These are phyloP conservation scores for Sechiopsis laciniata DNA, from an alignment of 306 rosid species.

Conservation along the genomic window DNA sequence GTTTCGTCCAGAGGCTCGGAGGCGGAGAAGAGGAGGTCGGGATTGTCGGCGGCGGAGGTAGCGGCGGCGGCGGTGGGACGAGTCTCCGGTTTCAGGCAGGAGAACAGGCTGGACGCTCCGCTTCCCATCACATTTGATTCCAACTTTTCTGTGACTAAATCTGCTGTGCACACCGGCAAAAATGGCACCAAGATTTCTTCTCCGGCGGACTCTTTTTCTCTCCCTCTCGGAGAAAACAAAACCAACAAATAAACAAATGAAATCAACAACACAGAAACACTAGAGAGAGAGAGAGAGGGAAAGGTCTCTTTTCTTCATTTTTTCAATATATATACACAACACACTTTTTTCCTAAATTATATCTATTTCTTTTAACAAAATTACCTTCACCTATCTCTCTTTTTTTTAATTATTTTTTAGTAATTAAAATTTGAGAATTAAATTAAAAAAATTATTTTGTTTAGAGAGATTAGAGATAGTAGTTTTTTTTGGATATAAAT, in stretches of 20 bases:
- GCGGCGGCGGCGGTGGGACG: slow-evolving; percentile 30
- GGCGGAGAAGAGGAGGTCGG: slow-evolving; percentile 43
- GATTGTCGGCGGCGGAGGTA: slow-evolving; percentile 27
- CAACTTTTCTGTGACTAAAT: slow-evolving; percentile 21
- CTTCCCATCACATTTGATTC: slow-evolving; percentile 91
- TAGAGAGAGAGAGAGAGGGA: not conserved
- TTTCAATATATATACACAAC: no score
- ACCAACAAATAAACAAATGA: slow-evolving; percentile 15
- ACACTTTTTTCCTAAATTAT: no score
- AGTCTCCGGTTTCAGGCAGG: slow-evolving; percentile 60
- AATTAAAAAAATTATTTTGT: no score
- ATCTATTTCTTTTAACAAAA: no score
- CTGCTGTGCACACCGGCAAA: not conserved
- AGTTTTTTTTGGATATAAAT: no score
- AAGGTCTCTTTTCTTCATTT: no score
- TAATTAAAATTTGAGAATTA: no score
- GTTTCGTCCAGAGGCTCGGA: slow-evolving; percentile 60
- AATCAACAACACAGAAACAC: not conserved
- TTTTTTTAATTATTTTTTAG: no score
- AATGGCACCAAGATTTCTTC: slow-evolving; percentile 16
- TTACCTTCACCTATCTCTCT: no score
- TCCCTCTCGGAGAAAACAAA: slow-evolving; percentile 22
- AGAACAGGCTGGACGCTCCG: slow-evolving; percentile 59
- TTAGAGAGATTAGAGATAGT: no score
- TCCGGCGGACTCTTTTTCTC: slow-evolving; percentile 38